These are phyloP conservation scores for Aspergillus piperis DNA, from an alignment of 2,329 filamentous ascomycete genomes.

Conservation along the genomic window DNA sequence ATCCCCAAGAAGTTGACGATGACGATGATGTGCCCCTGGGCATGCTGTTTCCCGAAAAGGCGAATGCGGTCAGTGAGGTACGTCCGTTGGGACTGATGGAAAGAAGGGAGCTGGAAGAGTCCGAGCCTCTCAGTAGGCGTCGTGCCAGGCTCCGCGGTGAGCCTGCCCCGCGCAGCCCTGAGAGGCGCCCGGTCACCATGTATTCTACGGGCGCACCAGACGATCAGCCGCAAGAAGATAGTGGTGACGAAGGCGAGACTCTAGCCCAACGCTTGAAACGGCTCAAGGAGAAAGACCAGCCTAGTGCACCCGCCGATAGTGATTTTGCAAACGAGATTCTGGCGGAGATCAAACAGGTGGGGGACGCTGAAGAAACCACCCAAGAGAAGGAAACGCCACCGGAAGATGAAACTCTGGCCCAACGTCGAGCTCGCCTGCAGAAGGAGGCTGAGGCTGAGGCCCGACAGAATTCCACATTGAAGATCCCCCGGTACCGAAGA, in stretches of 20 bases:
- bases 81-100: constrained; percentile 56
- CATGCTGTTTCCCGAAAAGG: constrained; percentile 65
- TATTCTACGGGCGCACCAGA: constrained; percentile 32
- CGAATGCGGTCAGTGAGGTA: constrained; percentile 32
- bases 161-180: constrained; percentile 32
- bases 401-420: constrained; percentile 50
- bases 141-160: constrained; percentile 72
- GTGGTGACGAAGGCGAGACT: constrained; percentile 46
- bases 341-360: constrained; percentile 40
- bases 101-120: constrained; percentile 82
- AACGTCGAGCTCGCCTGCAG: constrained; percentile 49
- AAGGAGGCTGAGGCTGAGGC: constrained; percentile 37
- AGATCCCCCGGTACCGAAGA: constrained; percentile 38
- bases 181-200: constrained; percentile 38
- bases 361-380: constrained; percentile 26
- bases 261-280: constrained; percentile 48
- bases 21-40: constrained; percentile 90
- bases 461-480: constrained; percentile 24
- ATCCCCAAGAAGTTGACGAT: constrained; percentile 52
- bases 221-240: constrained; percentile 29
- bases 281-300: constrained; percentile 33
- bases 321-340: constrained; percentile 49
- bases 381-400: constrained; percentile 23
- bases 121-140: constrained; percentile 79
- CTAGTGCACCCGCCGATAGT: constrained; percentile 32